Percentiles rank a stretch among this genome's conserved stretches.
Conservation (phyloP, 208 protist species). For the Trypanosoma congolense region DNA sequence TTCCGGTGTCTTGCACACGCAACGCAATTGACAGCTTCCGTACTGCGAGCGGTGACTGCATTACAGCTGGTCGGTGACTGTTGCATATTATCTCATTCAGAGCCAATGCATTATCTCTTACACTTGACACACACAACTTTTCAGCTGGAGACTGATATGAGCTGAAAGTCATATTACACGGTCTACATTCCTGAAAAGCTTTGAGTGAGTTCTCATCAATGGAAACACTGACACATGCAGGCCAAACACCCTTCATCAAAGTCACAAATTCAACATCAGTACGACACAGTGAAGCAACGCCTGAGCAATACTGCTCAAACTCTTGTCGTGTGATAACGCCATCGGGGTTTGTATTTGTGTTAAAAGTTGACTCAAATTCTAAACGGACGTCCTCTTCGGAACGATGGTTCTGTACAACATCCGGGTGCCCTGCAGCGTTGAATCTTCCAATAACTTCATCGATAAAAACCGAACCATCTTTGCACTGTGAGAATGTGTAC, state of each 20-base stretch:
- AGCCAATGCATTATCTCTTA: slow-evolving; percentile 29
- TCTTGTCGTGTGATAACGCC: slow-evolving; percentile 70
- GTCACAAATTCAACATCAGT: slow-evolving; percentile 63
- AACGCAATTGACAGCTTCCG: slow-evolving; percentile 42
- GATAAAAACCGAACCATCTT: slow-evolving; percentile 32
- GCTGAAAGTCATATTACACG: slow-evolving; percentile 22
- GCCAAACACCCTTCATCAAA: slow-evolving; percentile 61
- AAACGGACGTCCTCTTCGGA: slow-evolving; percentile 33
- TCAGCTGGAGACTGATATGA: slow-evolving; percentile 36
- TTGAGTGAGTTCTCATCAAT: slow-evolving; percentile 19
- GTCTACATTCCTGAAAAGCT: slow-evolving; percentile 9
- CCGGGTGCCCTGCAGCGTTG: slow-evolving; percentile 47
- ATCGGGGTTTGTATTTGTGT: slow-evolving; percentile 75
- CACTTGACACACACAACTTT: slow-evolving; percentile 38
- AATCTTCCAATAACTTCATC: slow-evolving; percentile 37
- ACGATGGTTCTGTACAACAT: slow-evolving; percentile 37
- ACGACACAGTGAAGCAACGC: slow-evolving; percentile 40
- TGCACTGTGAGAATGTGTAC: slow-evolving; percentile 41
- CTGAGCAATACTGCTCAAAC: slow-evolving; percentile 81
- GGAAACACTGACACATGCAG: slow-evolving; percentile 23
- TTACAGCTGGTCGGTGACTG: slow-evolving; percentile 36
- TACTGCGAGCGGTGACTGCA: slow-evolving; percentile 25
- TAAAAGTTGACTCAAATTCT: slow-evolving; percentile 69
- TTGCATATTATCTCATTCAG: slow-evolving; percentile 33
- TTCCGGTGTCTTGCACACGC: slow-evolving; percentile 22